Conservation (phyloP, 495 filamentous ascomycete genomes). For the Penicillium alfredii region DNA sequence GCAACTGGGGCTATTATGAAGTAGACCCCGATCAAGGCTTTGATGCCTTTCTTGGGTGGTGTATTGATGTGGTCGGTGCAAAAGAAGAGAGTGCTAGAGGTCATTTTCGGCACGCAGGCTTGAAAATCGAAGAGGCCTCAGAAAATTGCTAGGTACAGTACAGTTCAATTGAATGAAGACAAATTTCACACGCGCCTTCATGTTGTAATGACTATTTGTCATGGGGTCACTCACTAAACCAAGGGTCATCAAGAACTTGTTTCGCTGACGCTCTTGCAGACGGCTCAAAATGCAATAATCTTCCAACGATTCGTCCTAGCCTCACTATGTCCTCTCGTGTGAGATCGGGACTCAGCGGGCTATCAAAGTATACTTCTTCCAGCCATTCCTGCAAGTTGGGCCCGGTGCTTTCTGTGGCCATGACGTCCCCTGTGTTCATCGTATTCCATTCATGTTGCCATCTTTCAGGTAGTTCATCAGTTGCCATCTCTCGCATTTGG, state of each 20-base stretch:
- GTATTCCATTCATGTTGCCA: slow-evolving; percentile 24
- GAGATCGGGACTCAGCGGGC: slow-evolving; percentile 19
- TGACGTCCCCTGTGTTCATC: slow-evolving; percentile 11
- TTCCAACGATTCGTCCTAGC: slow-evolving; percentile 28
- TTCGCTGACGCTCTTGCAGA: slow-evolving; percentile 27
- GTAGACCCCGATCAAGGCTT: no score
- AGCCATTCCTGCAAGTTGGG: slow-evolving; percentile 31
- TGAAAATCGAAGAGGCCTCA: no score
- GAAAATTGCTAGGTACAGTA: no score
- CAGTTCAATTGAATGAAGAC: no score
- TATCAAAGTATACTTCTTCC: slow-evolving; percentile 32
- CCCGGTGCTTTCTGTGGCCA: slow-evolving; percentile 12
- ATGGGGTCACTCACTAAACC: slow-evolving; percentile 28
- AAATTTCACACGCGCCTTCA: no score
- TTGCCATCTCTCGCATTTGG: slow-evolving; percentile 32
- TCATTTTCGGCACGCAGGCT: no score
- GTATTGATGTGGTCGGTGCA: no score
- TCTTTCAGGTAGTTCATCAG: slow-evolving; percentile 26
- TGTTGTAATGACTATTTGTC: no score
- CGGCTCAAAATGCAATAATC: slow-evolving; percentile 29
- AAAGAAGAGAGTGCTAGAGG: no score
- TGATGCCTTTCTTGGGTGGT: no score
- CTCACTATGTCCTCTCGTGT: slow-evolving; percentile 25
- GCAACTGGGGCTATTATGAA: no score
- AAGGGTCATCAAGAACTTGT: slow-evolving; percentile 30